Conservation (phyloP, 2,329 filamentous ascomycete species). For the Colletotrichum kahawae region DNA sequence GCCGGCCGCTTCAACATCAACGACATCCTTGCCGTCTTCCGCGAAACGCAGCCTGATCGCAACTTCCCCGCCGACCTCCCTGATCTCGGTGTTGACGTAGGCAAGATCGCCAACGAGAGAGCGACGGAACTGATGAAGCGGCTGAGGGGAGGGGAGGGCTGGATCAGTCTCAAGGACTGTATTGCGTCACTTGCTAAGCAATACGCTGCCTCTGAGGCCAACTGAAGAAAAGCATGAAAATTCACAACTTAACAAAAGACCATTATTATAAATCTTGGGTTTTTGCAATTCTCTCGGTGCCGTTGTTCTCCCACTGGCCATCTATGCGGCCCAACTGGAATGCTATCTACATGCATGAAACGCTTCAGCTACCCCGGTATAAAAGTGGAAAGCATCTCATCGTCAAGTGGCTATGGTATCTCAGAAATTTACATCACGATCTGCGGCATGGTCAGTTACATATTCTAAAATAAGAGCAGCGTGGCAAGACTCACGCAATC, state of each 20-base stretch:
- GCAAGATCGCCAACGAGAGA: not conserved
- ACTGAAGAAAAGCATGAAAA: not conserved
- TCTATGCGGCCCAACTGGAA: not conserved
- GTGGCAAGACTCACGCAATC: slow-evolving; percentile 78
- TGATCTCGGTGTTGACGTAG: not conserved
- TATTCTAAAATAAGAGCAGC: not conserved
- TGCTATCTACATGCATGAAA: slow-evolving; percentile 10
- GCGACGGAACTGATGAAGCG: not conserved
- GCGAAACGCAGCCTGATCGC: not conserved
- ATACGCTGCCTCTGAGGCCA: not conserved
- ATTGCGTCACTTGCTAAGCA: not conserved
- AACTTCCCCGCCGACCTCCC: not conserved
- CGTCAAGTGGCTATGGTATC: slow-evolving; percentile 18
- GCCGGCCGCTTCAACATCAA: slow-evolving; percentile 4
- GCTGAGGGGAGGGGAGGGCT: not conserved
- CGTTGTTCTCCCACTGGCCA: not conserved
- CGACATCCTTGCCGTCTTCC: not conserved
- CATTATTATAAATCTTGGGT: not conserved
- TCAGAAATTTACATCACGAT: slow-evolving; percentile 19
- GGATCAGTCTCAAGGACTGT: not conserved
- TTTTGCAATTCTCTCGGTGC: slow-evolving; percentile 1
- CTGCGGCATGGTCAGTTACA: not conserved
- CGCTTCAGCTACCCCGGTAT: not conserved
- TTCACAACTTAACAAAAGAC: not conserved
- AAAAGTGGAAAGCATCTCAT: slow-evolving; percentile 10